Evolutionary conservation across 1,284 basidiomycete species (phyloP), one percentile per base, ranked within the genome.

Genomic region (Rhizoctonia solani): DNA sequence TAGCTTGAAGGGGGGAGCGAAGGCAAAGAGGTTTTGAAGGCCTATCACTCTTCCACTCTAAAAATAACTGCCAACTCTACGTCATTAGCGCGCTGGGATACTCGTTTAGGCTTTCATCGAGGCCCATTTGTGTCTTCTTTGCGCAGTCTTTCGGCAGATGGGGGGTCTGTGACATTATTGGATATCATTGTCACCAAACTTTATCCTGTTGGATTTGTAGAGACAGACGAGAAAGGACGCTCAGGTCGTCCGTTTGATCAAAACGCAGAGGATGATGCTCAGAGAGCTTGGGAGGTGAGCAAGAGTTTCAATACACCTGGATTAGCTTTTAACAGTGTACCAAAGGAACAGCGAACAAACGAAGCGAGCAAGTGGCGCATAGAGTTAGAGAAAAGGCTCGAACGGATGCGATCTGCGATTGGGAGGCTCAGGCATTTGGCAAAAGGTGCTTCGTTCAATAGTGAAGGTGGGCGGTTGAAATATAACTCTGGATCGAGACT

Each of bases 31-130:
- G 86, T 93, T 0, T 80, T 99, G 4, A 88, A 94, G 66, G 92
- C 92, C 0, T 90, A 92, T 71, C 79, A 86, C 67, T 74, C 73
- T 37, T 88, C 83, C 3, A 81, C 84, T 11, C 81, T 99, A 5
- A 75, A 83, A 14, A 77, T 99, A 21, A 82, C 82, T 2, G 94
- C 92, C 1, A 99, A 99, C 76, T 90, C 90, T 0, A 88, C 90
- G 0, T 88, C 90, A 71, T 81, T 96, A 39, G 91, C 89, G 1
- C 83, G 85, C 0, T 99, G 96, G 96, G 86, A 98, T 74, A 81
- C 88, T 1, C 90, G 88, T 70, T 82, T 99, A 0, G 96, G 96
- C 2, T 92, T 93, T 72, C 82, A 83, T 66, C 76, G 74, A 3
- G 46, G 68, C 19, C 84, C 84, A 0, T 92, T 85, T 73, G 80